Evolutionary conservation across 1,284 basidiomycete species (phyloP), one percentile per base, ranked within the genome.

Genomic region (Cerrena zonata): DNA sequence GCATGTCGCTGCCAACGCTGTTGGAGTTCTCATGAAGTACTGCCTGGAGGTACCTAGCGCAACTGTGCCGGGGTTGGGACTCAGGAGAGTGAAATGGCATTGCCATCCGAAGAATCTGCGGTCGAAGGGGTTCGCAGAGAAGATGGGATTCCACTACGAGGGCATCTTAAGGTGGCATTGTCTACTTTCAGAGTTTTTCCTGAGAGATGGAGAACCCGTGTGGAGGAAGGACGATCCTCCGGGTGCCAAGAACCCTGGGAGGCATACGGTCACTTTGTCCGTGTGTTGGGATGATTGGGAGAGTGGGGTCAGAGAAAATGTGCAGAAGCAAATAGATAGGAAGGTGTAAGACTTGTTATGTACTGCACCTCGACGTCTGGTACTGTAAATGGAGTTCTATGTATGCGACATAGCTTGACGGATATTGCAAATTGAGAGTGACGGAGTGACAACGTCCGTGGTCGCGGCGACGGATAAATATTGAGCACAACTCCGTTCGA

Each of bases 241-340:
- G 41, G 53, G 58, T 2, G 61, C 59, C 1, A 61, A 61, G 22
- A n/a, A n/a, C n/a, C 57, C 64, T 0, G 80, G 78, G 2, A 69
- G 78, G 48, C 71, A 84, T 59, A 75, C 74, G 1, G 70, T 70
- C 1, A 53, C 77, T 27, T 63, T 81, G 30, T 67, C 73, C 2
- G 23, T 80, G 2, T 84, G 79, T 50, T 84, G 79, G 76, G 84
- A 86, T 53, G 78, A 80, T 48, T 86, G 84, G 84, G 77, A 80
- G 53, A 58, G 61, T 1, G 69, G 72, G 21, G 74, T 68, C 18
- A 69, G 72, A 49, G 77, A 78, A 22, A 65, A 66, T 37, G 73
- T 79, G 12, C 61, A 67, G 48, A 40, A 24, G 34, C 39, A 50
- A 12, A 52, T 58, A 11, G 48, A 53, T 18, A 49, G 55, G 34